These are phyloP conservation scores for Mallotus nudiflorus DNA, from an alignment of 345 rosid species.

Conservation along the genomic window DNA sequence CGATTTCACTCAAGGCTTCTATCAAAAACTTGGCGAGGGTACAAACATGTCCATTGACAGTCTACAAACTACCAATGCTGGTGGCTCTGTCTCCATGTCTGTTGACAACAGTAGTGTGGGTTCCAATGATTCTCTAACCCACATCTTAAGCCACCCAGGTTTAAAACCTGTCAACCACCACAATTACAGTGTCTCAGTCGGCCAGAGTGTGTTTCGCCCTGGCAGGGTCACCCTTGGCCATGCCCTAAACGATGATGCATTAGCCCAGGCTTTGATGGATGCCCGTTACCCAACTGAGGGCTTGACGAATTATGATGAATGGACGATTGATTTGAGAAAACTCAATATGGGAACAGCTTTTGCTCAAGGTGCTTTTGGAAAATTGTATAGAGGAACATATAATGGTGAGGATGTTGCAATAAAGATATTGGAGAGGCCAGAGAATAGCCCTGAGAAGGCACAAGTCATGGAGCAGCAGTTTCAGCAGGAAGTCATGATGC, in stretches of 20 bases:
- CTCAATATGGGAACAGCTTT: slow-evolving; percentile 71
- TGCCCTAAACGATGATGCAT: slow-evolving; percentile 56
- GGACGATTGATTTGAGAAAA: slow-evolving; percentile 65
- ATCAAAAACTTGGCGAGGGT: slow-evolving; percentile 28
- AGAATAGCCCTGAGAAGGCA: slow-evolving; percentile 24
- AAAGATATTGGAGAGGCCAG: slow-evolving; percentile 36
- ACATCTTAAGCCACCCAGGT: slow-evolving; percentile 30
- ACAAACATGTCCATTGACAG: slow-evolving; percentile 31
- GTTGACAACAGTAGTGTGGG: slow-evolving; percentile 31
- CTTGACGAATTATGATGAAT: slow-evolving; percentile 48
- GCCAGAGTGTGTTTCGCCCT: slow-evolving; percentile 59
- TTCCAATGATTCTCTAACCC: slow-evolving; percentile 31
- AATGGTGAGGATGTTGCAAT: slow-evolving; percentile 34
- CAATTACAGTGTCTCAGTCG: slow-evolving; percentile 48
- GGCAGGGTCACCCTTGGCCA: slow-evolving; percentile 51
- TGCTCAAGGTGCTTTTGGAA: slow-evolving; percentile 78
- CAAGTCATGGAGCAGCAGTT: slow-evolving; percentile 34
- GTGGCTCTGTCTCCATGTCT: slow-evolving; percentile 32
- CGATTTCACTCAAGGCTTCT: slow-evolving; percentile 28
- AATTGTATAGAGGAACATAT: slow-evolving; percentile 45
- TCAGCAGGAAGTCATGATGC: slow-evolving; percentile 38
- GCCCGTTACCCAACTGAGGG: slow-evolving; percentile 52
- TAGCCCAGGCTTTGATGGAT: slow-evolving; percentile 65
- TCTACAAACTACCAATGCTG: slow-evolving; percentile 27
- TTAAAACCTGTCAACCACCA: slow-evolving; percentile 22